A percentile compares a stretch with the other conserved stretches of the same genome.
phyloP scores from a whole-genome alignment of 202 grass and related monocot genomes.

The Brachypodium distachyon region DNA sequence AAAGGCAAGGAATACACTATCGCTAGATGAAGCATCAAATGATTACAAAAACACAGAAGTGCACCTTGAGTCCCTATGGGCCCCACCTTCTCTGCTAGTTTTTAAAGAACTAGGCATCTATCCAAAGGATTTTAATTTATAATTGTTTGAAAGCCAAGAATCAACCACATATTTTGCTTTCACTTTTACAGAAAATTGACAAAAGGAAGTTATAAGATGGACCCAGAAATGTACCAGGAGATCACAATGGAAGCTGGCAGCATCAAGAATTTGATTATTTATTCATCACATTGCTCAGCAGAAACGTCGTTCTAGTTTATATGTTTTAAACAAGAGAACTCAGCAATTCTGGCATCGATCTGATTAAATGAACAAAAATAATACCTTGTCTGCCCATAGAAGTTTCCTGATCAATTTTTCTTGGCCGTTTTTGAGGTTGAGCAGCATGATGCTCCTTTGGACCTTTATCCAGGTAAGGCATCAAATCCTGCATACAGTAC shows the following conservation, averaged over 20 bases:
- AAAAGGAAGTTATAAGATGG: background rate
- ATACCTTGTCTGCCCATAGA: conserved; percentile 40
- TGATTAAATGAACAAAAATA: background rate
- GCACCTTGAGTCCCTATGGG: background rate
- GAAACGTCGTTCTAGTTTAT: background rate
- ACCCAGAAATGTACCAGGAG: background rate
- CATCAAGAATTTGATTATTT: background rate
- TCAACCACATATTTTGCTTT: background rate
- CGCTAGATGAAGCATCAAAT: background rate
- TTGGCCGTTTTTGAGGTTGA: conserved; percentile 87
- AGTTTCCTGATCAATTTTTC: conserved; percentile 62
- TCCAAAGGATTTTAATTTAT: background rate
- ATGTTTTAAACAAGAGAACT: background rate
- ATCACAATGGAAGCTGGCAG: background rate
- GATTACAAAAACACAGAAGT: background rate
- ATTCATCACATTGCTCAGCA: background rate
- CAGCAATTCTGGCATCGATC: background rate
- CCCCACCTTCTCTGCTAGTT: background rate
- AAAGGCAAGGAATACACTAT: background rate
- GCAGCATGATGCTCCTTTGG: conserved; percentile 74
- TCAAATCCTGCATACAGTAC: conserved; percentile 56
- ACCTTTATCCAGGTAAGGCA: conserved; percentile 89
- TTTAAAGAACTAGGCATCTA: background rate
- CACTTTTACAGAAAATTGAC: background rate
- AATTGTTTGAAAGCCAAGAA: background rate